A percentile compares a stretch with the other conserved stretches of the same genome.
These are phyloP conservation scores for Sphaerulina vaccinii DNA, from an alignment of 2,329 filamentous ascomycete species.

Conservation along the genomic window DNA sequence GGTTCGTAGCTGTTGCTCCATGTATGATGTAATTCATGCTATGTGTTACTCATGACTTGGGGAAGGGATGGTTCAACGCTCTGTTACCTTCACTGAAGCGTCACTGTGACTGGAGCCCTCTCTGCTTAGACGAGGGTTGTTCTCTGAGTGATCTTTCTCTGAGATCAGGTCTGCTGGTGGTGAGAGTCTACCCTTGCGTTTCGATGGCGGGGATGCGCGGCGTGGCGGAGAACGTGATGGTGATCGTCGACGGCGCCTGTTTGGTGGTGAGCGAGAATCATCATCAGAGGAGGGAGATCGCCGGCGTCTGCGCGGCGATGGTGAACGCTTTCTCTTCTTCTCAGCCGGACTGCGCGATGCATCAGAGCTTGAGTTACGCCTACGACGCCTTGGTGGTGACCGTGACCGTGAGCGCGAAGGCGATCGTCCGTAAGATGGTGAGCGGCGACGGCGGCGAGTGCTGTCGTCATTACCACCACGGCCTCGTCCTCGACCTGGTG, in stretches of 20 bases:
- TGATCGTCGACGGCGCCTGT: constrained; percentile 70
- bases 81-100: constrained; percentile 12
- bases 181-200: constrained; percentile 23
- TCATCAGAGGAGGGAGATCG: constrained; percentile 65
- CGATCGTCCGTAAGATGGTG: constrained; percentile 28
- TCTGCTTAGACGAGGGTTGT: constrained; percentile 22
- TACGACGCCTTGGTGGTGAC: constrained; percentile 32
- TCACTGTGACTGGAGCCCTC: constrained; percentile 17
- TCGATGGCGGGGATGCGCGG: constrained; percentile 28
- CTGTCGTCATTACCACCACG: constrained; percentile 36
- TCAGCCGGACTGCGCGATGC: constrained; percentile 18
- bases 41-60: constrained; percentile 1
- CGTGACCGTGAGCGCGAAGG: constrained; percentile 34
- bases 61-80: constrained; percentile 9
- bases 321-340: constrained; percentile 28
- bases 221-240: constrained; percentile 19
- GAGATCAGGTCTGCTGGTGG: constrained; percentile 25
- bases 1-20: constrained; percentile 7
- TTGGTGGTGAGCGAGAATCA: constrained; percentile 65
- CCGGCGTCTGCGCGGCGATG: constrained; percentile 34
- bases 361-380: constrained; percentile 22
- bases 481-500: constrained; percentile 42
- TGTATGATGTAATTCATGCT: constrained; percentile 5
- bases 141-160: constrained; percentile 14
- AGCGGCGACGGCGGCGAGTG: constrained; percentile 37